Base-by-base conservation (phyloP, 345 rosid species). In the Kernera saxatilis region DNA sequence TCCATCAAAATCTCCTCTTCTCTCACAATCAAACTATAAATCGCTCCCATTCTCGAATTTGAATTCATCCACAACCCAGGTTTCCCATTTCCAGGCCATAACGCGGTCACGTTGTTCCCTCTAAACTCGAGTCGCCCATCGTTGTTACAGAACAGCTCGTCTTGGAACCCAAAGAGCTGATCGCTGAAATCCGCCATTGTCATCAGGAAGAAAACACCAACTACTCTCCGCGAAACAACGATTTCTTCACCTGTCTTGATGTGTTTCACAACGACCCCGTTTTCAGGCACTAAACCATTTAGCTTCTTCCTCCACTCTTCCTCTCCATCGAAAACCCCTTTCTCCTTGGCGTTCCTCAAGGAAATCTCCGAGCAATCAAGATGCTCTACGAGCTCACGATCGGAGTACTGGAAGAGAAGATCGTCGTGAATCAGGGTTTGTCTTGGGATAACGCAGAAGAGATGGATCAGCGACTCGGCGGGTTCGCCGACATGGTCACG, bases 181-280 rank as follows among this genome's bases (percentile, higher is more conserved):
- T 88, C 99, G 48, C 99, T 91, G 66, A 94, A 89, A 81, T 94
- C 97, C 0, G 96, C 99, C 83, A 94, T 85, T 0, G 96, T 89
- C 93, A 94, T 84, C 70, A 91, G 4, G 5, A 91, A 44, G 74
- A 91, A 94, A 14, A 68, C 55, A 50, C 86, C 99, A 69, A 84
- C 84, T 0, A 82, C 76, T 57, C 98, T 89, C 76, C 98, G 84
- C 0, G 88, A 71, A 19, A 93, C 84, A 27, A 70, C 2, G 43
- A 91, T 83, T 23, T 86, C 91, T 64, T 87, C 95, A 1, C 95
- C 93, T 1, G 85, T 87, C 81, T 87, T 93, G 40, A 91, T 91
- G 54, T 89, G 93, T 70, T 85, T 86, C 72, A 87, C 88, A 8
- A 36, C 58, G 13, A 85, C 62, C 22, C 97, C 96, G 12, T 55